Base-by-base conservation (phyloP, 345 rosid species). In the Lumnitzera littorea region DNA sequence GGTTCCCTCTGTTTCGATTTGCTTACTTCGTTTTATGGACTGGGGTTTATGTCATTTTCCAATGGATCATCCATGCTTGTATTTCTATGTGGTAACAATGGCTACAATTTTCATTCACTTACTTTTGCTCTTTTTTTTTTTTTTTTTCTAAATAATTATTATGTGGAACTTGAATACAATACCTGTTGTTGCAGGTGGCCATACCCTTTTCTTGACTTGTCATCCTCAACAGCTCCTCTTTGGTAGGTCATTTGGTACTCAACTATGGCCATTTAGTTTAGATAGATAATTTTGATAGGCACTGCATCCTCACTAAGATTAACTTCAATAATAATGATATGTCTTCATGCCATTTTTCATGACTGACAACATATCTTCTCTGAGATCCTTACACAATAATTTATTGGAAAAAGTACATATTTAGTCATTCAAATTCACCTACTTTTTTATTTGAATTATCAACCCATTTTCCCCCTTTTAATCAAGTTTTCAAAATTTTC, bases 31-130 rank as follows among this genome's bases (percentile, higher is more conserved):
- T 79, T 56, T 56, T 84, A 15, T 90, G 95, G 96, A 94, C 97
- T 0, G 61, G 70, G 13, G 56, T 71, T 25, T 90, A 78, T 62
- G 99, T 90, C 46, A 9, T 86, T 62, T 84, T 80, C 73, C 99
- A 90, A n/a, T 94, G 96, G 99, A 83, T 84, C 74, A 67, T 88
- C 72, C 99, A 90, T 68, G 95, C 89, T 65, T 81, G 82, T 72
- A 71, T 83, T 66, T 77, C 88, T 51, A 67, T 88, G 51, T 84
- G 97, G 96, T 92, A 86, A 72, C 36, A 10, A 59, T 20, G 27
- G 20, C 41, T 20, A 53, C 56, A 15, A 13, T 9, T 1, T 20
- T 23, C 20, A 36, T 23, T 14, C 11, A 53, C 31, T 53, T 23
- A 5, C 25, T 54, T 36, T 12, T 64, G 24, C 2, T 20, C 56